These are phyloP conservation scores for Lenzites betulinus DNA, from an alignment of 768 basidiomycete species.

Conservation along the genomic window DNA sequence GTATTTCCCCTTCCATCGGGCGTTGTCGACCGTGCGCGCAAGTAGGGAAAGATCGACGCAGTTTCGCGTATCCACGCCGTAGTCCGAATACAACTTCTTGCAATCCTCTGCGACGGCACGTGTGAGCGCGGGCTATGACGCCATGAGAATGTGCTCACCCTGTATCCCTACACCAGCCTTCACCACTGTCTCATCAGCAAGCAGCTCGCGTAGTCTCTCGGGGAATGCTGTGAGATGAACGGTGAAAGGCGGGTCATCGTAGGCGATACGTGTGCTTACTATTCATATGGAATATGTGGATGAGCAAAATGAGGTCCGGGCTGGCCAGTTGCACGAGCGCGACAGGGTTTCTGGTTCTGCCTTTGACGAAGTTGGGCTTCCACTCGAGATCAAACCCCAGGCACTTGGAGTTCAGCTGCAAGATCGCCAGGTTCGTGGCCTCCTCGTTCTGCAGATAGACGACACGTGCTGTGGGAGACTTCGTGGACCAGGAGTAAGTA, in stretches of 20 bases:
- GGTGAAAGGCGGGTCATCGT: neutral
- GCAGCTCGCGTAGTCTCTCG: constrained; percentile 47
- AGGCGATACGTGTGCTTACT: constrained; percentile 30
- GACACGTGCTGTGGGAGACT: constrained; percentile 24
- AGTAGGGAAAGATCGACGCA: constrained; percentile 72
- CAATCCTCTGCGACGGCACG: constrained; percentile 54
- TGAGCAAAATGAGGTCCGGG: constrained; percentile 52
- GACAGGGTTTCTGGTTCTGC: constrained; percentile 61
- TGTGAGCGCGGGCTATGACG: neutral
- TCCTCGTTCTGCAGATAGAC: constrained; percentile 27
- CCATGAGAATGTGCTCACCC: constrained; percentile 37
- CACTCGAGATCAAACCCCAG: constrained; percentile 82
- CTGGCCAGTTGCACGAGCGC: constrained; percentile 76
- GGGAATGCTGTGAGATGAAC: constrained; percentile 17
- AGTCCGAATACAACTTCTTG: constrained; percentile 58
- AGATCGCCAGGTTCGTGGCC: constrained; percentile 21
- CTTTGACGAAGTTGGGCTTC: constrained; percentile 62
- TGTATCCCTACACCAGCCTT: constrained; percentile 81
- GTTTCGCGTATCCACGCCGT: constrained; percentile 44
- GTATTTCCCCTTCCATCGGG: constrained; percentile 73
- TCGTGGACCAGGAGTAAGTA: constrained; percentile 25
- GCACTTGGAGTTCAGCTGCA: constrained; percentile 17
- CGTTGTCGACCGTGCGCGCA: constrained; percentile 70
- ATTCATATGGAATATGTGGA: constrained; percentile 67
- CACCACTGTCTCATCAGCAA: constrained; percentile 52